Evolutionary conservation across 495 filamentous ascomycete genomes (phyloP), one percentile per base, ranked within the genome.

Genomic region (Bathelium albidoporum): DNA sequence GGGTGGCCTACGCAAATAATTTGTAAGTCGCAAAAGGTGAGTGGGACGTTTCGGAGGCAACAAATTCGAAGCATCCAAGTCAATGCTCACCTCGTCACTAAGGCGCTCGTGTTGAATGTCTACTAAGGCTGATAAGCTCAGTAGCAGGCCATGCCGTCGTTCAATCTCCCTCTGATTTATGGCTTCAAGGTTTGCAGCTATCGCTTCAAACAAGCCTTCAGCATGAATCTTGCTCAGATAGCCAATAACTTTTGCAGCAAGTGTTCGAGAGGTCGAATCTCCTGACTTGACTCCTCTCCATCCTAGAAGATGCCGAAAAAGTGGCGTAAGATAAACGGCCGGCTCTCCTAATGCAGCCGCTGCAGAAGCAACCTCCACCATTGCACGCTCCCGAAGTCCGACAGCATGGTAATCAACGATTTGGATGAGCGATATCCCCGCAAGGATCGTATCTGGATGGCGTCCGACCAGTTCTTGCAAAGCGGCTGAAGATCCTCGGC

Each of bases 381-480:
- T 85, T 2, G 92, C 93, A 58, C 88, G 81, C 22, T 87, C 86
- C n/a, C 91, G 83, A 11, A 91, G 82, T 2, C 92, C 91, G 36
- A 99, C 91, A 20, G 90, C 85, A 70, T 95, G 90, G 69, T 96
- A 97, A 69, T 97, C 94, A 0, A 97, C 89, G 7, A 84, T 83
- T 69, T 96, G 93, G 1, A 97, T 89, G 0, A 96, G 77, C 26
- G 81, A 73, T 62, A 99, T 96, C 0, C 94, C 95, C 65, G 90
- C 78, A 7, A 79, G 75, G 36, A 97, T 84, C 0, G 80, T 89
- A 64, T 95, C 85, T 3, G 94, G 91, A 73, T 99, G 93, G 16
- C 94, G 83, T 4, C 94, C 94, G 61, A 97, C 88, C 20, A 97
- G 79, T 72, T 99, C 94, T 71, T 99, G 94, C 39, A 99, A 74